phyloP scores from a whole-genome alignment of 2,329 filamentous ascomycete species.

The Penicillium sp. region DNA sequence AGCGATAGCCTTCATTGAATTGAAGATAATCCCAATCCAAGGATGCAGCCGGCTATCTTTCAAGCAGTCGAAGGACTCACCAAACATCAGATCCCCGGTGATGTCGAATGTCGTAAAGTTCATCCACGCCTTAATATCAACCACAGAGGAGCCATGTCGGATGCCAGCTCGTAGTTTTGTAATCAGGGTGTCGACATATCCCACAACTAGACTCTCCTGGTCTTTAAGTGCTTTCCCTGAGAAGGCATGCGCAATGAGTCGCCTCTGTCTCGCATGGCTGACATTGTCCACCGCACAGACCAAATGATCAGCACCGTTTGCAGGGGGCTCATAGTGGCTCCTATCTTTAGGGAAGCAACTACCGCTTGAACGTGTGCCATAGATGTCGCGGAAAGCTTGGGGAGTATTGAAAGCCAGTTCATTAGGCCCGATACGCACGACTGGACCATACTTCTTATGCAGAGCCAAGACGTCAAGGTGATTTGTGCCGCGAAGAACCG shows the following conservation, averaged over 20 bases:
- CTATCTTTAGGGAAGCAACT: constrained; percentile 25
- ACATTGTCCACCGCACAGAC: constrained; percentile 22
- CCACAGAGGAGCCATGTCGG: neutral
- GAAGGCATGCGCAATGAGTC: constrained; percentile 31
- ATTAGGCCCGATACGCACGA: constrained; percentile 20
- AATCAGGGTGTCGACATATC: constrained; percentile 31
- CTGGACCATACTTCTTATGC: constrained; percentile 21
- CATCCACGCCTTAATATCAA: constrained; percentile 36
- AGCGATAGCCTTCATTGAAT: constrained; percentile 27
- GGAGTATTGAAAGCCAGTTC: constrained; percentile 31
- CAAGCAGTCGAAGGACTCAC: constrained; percentile 43
- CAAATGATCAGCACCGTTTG: constrained; percentile 41
- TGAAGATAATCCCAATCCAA: constrained; percentile 43
- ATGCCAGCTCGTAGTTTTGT: constrained; percentile 16
- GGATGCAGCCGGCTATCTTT: constrained; percentile 39
- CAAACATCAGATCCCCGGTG: constrained; percentile 45
- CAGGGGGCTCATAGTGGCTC: constrained; percentile 17
- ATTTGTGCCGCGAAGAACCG: constrained; percentile 24
- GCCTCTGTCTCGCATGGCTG: constrained; percentile 19
- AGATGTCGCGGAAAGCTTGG: constrained; percentile 37
- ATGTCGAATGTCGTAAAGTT: constrained; percentile 44
- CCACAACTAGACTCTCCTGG: constrained; percentile 29
- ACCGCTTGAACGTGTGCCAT: constrained; percentile 24
- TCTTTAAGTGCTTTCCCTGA: constrained; percentile 32
- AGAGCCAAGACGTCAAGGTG: constrained; percentile 28